These are phyloP conservation scores for Trichoderma pleuroti DNA, from an alignment of 2,329 filamentous ascomycete species.

Conservation along the genomic window DNA sequence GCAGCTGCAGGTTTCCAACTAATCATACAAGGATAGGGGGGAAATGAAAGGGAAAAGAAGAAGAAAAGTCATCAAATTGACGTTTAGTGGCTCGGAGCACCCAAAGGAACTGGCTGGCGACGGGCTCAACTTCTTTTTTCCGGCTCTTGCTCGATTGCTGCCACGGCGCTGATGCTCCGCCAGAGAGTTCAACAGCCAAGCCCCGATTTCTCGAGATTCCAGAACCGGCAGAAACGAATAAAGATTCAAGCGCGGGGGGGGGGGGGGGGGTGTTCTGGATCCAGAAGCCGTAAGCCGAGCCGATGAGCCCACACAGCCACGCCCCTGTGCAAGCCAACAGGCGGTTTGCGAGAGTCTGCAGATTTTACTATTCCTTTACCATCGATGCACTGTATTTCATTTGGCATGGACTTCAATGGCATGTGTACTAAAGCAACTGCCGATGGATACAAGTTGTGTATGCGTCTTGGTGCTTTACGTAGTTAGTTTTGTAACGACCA, in stretches of 20 bases:
- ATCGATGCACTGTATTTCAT: background rate
- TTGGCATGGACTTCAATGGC: background rate
- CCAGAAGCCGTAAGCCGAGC: constrained; percentile 6
- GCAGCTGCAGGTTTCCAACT: background rate
- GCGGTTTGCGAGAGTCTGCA: background rate
- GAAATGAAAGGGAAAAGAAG: background rate
- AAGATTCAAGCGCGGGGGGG: background rate
- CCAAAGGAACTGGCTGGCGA: background rate
- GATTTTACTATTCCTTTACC: background rate
- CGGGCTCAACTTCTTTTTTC: background rate
- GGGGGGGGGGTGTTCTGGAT: background rate
- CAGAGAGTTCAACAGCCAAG: background rate
- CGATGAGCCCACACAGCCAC: constrained; percentile 3
- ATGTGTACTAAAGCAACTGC: background rate
- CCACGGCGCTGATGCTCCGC: background rate
- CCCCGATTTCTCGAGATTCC: background rate
- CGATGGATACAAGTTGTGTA: background rate
- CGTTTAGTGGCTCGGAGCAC: background rate
- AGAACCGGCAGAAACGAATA: constrained; percentile 8
- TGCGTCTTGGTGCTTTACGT: too few species aligned
- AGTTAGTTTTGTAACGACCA: background rate
- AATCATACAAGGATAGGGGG: background rate
- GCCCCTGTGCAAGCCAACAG: background rate
- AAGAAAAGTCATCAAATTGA: background rate
- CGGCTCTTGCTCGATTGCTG: background rate